A percentile compares a stretch with the other conserved stretches of the same genome.
These are phyloP conservation scores for Nannochloris sp. DNA, from an alignment of 139 green algal genomes.

Conservation along the genomic window DNA sequence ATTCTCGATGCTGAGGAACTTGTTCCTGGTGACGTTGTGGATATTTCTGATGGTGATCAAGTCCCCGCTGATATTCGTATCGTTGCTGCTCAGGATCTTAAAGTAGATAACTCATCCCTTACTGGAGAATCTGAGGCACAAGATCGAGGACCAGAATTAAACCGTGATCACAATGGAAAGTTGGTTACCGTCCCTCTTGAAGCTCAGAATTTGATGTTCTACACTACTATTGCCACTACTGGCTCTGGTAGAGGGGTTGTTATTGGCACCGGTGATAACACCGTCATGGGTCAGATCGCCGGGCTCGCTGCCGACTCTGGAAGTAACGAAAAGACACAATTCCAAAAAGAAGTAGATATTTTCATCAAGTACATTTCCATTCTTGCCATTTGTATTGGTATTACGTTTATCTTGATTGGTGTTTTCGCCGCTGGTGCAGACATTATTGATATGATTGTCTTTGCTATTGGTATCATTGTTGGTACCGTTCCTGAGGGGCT, in stretches of 20 bases:
- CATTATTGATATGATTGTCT: conserved; percentile 45
- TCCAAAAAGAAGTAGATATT: conserved; percentile 69
- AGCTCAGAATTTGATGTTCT: conserved; percentile 64
- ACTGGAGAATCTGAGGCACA: conserved; percentile 79
- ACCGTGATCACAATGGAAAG: conserved; percentile 58
- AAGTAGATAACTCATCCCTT: conserved; percentile 87
- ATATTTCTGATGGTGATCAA: conserved; percentile 83
- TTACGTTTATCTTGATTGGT: conserved; percentile 71
- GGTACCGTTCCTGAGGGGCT: conserved; percentile 96
- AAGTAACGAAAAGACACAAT: conserved; percentile 50
- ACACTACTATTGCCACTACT: conserved; percentile 55
- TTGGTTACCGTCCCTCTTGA: conserved; percentile 42
- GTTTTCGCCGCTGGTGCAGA: conserved; percentile 36
- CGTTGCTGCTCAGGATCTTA: conserved; percentile 43
- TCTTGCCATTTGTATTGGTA: conserved; percentile 66
- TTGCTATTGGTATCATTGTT: conserved; percentile 70
- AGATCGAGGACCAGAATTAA: conserved; percentile 71
- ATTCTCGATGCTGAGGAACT: conserved; percentile 63
- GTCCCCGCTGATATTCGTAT: conserved; percentile 88
- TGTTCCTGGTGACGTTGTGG: conserved; percentile 90
- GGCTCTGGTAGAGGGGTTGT: conserved; percentile 43
- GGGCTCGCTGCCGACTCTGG: conserved; percentile 45
- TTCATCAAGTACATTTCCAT: conserved; percentile 73
- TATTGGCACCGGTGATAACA: conserved; percentile 70
- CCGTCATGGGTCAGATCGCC: conserved; percentile 83